Evolutionary conservation across 441 rosid species (phyloP).

Genomic region (Arabidopsis hybrid): DNA sequence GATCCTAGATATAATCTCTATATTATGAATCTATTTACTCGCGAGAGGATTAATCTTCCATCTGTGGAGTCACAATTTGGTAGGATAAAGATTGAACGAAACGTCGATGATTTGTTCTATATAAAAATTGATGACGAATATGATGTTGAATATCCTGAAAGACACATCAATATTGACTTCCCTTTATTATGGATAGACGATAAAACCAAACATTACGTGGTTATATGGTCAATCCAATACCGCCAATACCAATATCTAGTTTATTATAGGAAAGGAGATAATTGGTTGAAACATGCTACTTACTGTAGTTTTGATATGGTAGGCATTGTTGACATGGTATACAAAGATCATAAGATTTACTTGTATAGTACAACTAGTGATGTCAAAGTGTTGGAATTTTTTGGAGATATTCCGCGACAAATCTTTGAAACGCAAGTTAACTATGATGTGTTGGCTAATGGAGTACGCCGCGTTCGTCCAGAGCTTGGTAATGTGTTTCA

Average conservation of each 20-base stretch:
- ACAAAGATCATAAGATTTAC: slow-evolving; percentile 9
- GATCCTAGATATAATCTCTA: not conserved
- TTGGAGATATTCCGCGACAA: not conserved
- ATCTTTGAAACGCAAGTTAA: not conserved
- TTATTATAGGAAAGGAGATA: slow-evolving; percentile 10
- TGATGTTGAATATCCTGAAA: not conserved
- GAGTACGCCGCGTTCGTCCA: not conserved
- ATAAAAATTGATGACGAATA: not conserved
- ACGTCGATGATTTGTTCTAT: not conserved
- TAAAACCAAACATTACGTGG: slow-evolving; percentile 9
- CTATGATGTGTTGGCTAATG: not conserved
- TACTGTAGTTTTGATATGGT: not conserved
- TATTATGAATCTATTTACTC: slow-evolving; percentile 11
- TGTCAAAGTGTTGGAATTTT: slow-evolving; percentile 3
- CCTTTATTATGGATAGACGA: slow-evolving; percentile 13
- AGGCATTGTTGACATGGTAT: not conserved
- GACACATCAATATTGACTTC: not conserved
- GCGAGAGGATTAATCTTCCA: slow-evolving; percentile 16
- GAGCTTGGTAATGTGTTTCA: not conserved
- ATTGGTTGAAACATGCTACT: not conserved
- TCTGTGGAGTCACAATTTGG: not conserved
- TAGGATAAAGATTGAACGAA: not conserved
- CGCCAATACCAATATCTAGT: not conserved
- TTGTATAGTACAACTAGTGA: not conserved
- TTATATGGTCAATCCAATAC: not conserved